Evolutionary conservation across 1,284 basidiomycete genomes (phyloP).

Genomic region (Puccinia sorghi): DNA sequence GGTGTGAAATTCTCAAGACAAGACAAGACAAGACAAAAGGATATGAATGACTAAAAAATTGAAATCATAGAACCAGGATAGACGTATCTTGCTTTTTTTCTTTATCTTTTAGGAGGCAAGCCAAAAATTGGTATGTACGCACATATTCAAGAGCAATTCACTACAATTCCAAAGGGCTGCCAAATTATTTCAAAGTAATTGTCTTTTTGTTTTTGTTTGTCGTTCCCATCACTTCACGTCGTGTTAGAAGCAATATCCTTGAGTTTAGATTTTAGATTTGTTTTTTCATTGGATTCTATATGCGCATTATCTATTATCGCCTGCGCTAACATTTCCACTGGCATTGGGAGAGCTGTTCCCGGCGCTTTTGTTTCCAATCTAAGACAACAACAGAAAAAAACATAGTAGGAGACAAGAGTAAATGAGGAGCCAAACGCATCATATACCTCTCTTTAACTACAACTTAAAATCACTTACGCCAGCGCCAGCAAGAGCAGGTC

Average conservation of each 20-base stretch:
- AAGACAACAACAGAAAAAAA: not conserved
- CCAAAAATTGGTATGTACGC: conserved; percentile 7
- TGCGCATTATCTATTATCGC: not conserved
- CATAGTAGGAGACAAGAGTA: not conserved
- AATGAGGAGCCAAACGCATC: not conserved
- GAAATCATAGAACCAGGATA: not conserved
- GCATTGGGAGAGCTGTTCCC: conserved; percentile 3
- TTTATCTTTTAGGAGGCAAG: not conserved
- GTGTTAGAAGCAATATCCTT: not conserved
- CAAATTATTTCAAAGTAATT: not conserved
- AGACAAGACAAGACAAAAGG: not conserved
- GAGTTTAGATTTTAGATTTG: not conserved
- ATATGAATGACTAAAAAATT: not conserved
- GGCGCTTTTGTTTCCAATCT: conserved; percentile 19
- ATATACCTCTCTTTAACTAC: not conserved
- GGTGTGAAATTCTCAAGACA: not conserved
- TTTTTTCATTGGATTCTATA: not conserved
- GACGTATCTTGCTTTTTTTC: not conserved
- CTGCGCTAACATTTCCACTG: not conserved
- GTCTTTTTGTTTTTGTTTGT: not conserved
- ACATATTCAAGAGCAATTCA: conserved; percentile 15
- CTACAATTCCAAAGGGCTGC: not conserved
- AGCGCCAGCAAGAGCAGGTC: conserved; percentile 36
- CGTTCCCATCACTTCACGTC: not conserved
- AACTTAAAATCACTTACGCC: not conserved